Base-by-base conservation (phyloP, 768 basidiomycete genomes). In the Myochromella boudieri region DNA sequence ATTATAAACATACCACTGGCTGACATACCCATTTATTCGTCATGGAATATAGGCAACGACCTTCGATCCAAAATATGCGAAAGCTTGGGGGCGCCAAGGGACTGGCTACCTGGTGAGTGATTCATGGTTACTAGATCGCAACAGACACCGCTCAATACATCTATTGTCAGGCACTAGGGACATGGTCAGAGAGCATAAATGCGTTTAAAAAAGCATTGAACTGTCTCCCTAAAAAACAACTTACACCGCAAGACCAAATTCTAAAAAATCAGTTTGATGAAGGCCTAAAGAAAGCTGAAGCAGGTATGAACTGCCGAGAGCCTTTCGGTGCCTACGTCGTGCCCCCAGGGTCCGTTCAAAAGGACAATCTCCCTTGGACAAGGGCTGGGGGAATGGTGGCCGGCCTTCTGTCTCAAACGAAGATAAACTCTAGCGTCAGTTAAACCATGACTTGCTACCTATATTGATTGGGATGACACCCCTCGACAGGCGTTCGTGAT, bases 21-120 rank as follows among this genome's bases (percentile, higher is more conserved):
- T n/a, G n/a, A n/a, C n/a, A n/a, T n/a, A n/a, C n/a, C n/a, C n/a
- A n/a, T n/a, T n/a, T n/a, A n/a, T n/a, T n/a, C n/a, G n/a, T n/a
- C n/a, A n/a, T n/a, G n/a, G n/a, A n/a, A n/a, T n/a, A 2, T 36
- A 70, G 72, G 71, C 74, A 9, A 69, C 63, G 9, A 52, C 66
- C 20, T 50, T 71, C 8, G 71, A 75, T 50, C 66, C 74, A 4
- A 57, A 50, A 2, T 76, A 72, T 42, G 60, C 64, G 3, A 76
- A 76, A 52, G 74, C 62, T 22, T 75, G 71, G 70, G 64, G 62
- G 22, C 61, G 76, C 41, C 58, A 71, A 12, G 74, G 65, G 11
- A 58, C 64, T 17, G 71, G 64, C 25, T 44, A 55, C 28, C 56
- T 57, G 27, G 70, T 71, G 22, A 51, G 58, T 40, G 3, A 25